Evolutionary conservation across 2,329 filamentous ascomycete species (phyloP), one percentile per base, ranked within the genome.

Genomic region (Xylaria sp.): DNA sequence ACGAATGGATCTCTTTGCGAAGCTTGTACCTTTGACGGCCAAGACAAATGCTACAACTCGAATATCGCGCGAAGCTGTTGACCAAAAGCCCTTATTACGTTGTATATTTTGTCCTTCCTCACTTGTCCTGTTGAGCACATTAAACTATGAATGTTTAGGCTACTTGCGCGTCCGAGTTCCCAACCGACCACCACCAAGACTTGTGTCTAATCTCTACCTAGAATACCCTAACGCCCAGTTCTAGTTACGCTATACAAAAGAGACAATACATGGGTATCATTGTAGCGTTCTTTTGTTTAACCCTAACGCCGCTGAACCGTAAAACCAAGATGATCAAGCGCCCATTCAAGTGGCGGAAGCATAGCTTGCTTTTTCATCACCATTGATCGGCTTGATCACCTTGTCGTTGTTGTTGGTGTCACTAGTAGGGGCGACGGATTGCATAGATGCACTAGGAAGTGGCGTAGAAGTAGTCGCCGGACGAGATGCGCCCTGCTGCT

Each of bases 281-380:
- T 4, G 6, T 43, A 46, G 28, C 9, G 34, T 15, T 30, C n/a
- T 9, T 36, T 25, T 53, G 9, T 65, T 23, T 20, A 36, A 23
- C 20, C 36, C 15, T 18, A 55, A 28, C 46, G 30, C 18, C 28
- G 12, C 55, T 15, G 55, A 46, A 39, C 39, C 10, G 63, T 41
- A 25, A 32, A 56, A 25, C 53, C 45, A n/a, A 66, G 56, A 59
- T 53, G 20, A 23, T 46, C 30, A 32, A 64, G 20, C 23, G 67
- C 66, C 39, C 64, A 58, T 50, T 48, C 43, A 5, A 72, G 65
- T 7, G 65, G 60, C 25, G 64, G 65, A 41, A 69, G 72, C 45
- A 71, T 45, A 20, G 59, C 34, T 52, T 69, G 64, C 6, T 60
- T 56, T 12, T 68, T 66, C 9, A 68, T 69, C 64, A 9, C 60